These are phyloP conservation scores for Cucumis sativus DNA, from an alignment of 306 rosid genomes.

Conservation along the genomic window Cucumber_9930_V3 NC_026656.2:4034001-4034500, in stretches of 20 bases:
- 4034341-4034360: too few species aligned
- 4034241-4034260: background rate
- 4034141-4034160: background rate
- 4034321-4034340: too few species aligned
- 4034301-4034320: background rate
- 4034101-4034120: background rate
- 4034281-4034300: background rate
- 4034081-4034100: background rate
- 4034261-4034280: background rate
- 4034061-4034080: background rate
- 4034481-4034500: too few species aligned
- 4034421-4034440: too few species aligned
- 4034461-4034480: too few species aligned
- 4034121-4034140: background rate
- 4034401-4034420: too few species aligned
- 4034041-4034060: background rate
- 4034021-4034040: background rate
- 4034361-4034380: too few species aligned
- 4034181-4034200: background rate
- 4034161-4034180: background rate
- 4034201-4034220: background rate
- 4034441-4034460: too few species aligned
- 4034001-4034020: background rate
- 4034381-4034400: too few species aligned
- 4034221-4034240: background rate